Percentiles rank a stretch among this genome's conserved stretches.
Conservation (phyloP, 1,139 yeast species). For the Trichomonascaceae sp. region DNA sequence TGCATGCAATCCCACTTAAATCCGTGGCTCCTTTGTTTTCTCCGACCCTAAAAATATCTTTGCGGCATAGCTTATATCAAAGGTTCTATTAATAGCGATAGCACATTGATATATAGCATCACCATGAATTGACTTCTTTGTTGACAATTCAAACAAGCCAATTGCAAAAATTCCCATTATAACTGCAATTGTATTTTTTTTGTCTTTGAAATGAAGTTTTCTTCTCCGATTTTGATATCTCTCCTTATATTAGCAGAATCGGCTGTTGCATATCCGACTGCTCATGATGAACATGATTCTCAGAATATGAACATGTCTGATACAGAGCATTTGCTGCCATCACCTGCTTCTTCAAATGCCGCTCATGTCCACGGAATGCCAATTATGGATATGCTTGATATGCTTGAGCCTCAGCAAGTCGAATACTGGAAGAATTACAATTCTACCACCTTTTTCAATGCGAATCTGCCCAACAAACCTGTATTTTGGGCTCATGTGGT, state of each 20-base stretch:
- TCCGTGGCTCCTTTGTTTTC: background rate
- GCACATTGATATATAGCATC: background rate
- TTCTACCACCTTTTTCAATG: slow-evolving; percentile 64
- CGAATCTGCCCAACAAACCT: slow-evolving; percentile 41
- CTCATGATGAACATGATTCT: background rate
- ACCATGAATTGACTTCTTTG: background rate
- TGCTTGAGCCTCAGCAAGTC: slow-evolving; percentile 62
- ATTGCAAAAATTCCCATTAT: too few relatives aligned
- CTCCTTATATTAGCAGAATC: background rate
- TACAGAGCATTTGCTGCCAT: slow-evolving; percentile 22
- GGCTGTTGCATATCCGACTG: slow-evolving; percentile 4
- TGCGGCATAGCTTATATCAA: background rate
- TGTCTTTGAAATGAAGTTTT: background rate
- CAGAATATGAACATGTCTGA: background rate
- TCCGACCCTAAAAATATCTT: background rate
- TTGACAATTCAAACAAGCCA: background rate
- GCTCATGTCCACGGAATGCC: slow-evolving; percentile 61
- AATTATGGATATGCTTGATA: slow-evolving; percentile 53
- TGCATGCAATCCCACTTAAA: too few relatives aligned
- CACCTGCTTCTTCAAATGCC: slow-evolving; percentile 25
- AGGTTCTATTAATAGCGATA: background rate
- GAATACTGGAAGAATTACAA: slow-evolving; percentile 74
- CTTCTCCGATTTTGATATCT: background rate
- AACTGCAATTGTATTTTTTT: background rate
- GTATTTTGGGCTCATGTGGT: slow-evolving; percentile 54